phyloP scores from a whole-genome alignment of 1,139 yeast species.

The Blastobotrys persicus region DNA sequence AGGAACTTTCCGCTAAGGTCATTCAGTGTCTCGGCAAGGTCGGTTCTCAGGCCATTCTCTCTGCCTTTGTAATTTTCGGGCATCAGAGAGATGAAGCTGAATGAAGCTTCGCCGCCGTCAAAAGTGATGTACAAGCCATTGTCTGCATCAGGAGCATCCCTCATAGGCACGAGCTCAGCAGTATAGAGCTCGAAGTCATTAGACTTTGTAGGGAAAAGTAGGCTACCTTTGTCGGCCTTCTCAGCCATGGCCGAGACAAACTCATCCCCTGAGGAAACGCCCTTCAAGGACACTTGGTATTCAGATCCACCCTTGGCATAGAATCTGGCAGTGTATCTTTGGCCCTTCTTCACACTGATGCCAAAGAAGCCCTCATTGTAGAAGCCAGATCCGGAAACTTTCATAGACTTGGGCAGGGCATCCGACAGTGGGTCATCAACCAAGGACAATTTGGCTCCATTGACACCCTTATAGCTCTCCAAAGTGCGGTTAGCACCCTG shows the following conservation, averaged over 20 bases:
- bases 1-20: constrained; percentile 9
- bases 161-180: constrained; percentile 7
- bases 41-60: constrained; percentile 13
- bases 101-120: constrained; percentile 10
- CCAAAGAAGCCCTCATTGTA: constrained; percentile 12
- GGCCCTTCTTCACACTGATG: constrained; percentile 10
- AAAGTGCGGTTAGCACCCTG: constrained; percentile 7
- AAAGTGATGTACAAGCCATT: constrained; percentile 11
- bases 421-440: constrained; percentile 2
- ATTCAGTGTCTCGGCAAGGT: constrained; percentile 9
- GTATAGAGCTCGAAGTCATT: constrained; percentile 11
- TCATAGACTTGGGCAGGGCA: constrained; percentile 2
- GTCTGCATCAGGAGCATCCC: constrained; percentile 3
- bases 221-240: constrained; percentile 6
- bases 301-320: constrained; percentile 11
- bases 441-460: not conserved
- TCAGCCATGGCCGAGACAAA: not conserved
- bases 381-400: constrained; percentile 2
- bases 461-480: constrained; percentile 8
- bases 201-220: constrained; percentile 3
- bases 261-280: not conserved
- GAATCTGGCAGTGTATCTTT: constrained; percentile 11
- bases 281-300: constrained; percentile 10
- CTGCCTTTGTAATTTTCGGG: constrained; percentile 11
- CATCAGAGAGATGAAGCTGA: constrained; percentile 14